A percentile compares a stretch with the other conserved stretches of the same genome.
Evolutionary conservation across 352 stramenopile genomes (phyloP).

Genomic region (Pythium phragmiticola): DNA sequence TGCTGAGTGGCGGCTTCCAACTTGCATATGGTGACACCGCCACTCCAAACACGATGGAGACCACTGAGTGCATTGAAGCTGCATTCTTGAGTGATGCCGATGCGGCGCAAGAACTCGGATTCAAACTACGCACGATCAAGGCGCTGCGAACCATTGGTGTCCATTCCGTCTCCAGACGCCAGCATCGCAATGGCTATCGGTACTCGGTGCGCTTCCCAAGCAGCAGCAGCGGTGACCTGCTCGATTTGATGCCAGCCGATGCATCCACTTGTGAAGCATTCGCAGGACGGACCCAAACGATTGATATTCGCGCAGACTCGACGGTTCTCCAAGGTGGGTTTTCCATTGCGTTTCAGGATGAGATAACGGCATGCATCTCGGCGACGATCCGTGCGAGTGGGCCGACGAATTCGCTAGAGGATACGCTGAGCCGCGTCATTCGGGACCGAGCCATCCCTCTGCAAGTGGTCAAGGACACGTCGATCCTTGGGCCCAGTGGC

Average conservation of each 20-base stretch:
- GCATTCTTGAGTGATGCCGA: conserved; percentile 37
- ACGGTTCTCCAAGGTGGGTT: conserved; percentile 51
- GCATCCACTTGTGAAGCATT: conserved; percentile 35
- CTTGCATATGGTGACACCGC: conserved; percentile 63
- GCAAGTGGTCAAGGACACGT: conserved; percentile 46
- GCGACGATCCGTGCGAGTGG: conserved; percentile 45
- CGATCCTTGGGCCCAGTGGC: conserved; percentile 29
- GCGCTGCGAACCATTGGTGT: conserved; percentile 62
- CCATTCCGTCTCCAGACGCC: conserved; percentile 24
- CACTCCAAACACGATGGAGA: conserved; percentile 28
- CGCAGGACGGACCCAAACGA: conserved; percentile 53
- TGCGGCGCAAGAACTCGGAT: conserved; percentile 39
- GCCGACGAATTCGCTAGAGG: conserved; percentile 37
- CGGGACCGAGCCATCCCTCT: conserved; percentile 39
- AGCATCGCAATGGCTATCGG: conserved; percentile 44
- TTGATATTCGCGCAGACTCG: conserved; percentile 46
- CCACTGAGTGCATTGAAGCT: conserved; percentile 56
- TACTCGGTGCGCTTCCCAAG: conserved; percentile 45
- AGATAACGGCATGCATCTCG: conserved; percentile 39
- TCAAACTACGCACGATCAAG: conserved; percentile 39
- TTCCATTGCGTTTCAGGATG: conserved; percentile 38
- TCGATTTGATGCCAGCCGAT: conserved; percentile 49
- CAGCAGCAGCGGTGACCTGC: conserved; percentile 45
- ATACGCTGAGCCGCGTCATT: conserved; percentile 35
- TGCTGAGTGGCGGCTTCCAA: conserved; percentile 46